A percentile compares a stretch with the other conserved stretches of the same genome.
Evolutionary conservation across 352 stramenopile genomes (phyloP).

Genomic region (Phytopythium litorale): DNA sequence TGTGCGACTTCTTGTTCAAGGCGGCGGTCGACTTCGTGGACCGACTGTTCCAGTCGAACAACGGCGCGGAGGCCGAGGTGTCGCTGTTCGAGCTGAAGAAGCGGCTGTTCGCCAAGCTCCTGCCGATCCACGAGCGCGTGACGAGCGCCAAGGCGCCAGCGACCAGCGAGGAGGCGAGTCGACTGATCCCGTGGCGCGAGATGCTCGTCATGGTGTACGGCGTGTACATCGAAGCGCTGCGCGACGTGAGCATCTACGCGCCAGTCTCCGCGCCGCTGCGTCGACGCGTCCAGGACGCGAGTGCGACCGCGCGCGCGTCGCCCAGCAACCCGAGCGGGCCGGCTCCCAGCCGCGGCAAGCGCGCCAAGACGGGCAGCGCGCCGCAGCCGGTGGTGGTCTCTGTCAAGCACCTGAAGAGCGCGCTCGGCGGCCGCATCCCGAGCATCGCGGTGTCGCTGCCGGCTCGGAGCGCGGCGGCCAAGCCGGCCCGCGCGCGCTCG

Average conservation of each 20-base stretch:
- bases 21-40: slow-evolving; percentile 57
- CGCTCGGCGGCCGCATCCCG: slow-evolving; percentile 21
- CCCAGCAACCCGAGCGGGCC: background rate
- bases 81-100: slow-evolving; percentile 68
- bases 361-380: background rate
- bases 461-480: background rate
- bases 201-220: slow-evolving; percentile 60
- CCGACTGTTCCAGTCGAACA: slow-evolving; percentile 33
- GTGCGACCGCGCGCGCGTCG: too few relatives aligned
- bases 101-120: slow-evolving; percentile 37
- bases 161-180: slow-evolving; percentile 10
- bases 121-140: slow-evolving; percentile 41
- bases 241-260: slow-evolving; percentile 44
- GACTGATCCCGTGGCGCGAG: slow-evolving; percentile 43
- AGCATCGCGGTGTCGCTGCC: slow-evolving; percentile 8
- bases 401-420: slow-evolving; percentile 32
- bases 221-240: slow-evolving; percentile 56
- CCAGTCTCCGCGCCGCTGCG: slow-evolving; percentile 20
- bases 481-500: background rate
- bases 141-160: slow-evolving; percentile 11
- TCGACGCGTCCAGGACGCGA: background rate
- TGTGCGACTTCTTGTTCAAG: slow-evolving; percentile 57
- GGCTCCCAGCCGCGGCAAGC: background rate
- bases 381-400: slow-evolving; percentile 16
- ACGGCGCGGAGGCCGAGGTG: slow-evolving; percentile 12